Base-by-base conservation (phyloP, 2,329 filamentous ascomycete genomes). In the Penicillium sp. region DNA sequence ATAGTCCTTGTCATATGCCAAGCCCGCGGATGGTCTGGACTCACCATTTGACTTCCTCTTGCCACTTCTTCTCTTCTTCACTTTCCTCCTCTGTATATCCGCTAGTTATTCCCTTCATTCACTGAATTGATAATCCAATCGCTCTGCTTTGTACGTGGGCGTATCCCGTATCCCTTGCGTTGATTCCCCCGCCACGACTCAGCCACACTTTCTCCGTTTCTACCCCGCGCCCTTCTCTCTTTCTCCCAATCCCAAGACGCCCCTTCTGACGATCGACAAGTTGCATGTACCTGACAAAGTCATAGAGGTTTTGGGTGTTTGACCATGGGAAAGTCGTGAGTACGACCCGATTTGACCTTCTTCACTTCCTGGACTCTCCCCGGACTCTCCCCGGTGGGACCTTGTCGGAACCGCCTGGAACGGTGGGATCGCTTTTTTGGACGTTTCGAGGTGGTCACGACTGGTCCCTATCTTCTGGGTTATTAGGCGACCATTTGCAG, bases 281-380 rank as follows among this genome's bases (percentile, higher is more conserved):
- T 31, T 54, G 33, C 31, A 51, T 54, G 50, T 31, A 42, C 39
- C 43, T 49, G 20, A n/a, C 25, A 44, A 31, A 38, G 4, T 39
- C 29, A 25, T 41, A 20, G 27, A 15, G 24, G 33, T 32, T 47
- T 33, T 46, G 49, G 50, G 52, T 52, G 42, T 50, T 60, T 56
- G 49, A 67, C 45, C 33, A 69, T 69, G 66, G 66, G 66, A 42
- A 69, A 69, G 58, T 69, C 66, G 66, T 69, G 62, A 67, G 66
- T 67, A 32, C 35, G 42, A 39, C 28, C 46, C 41, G 42, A 25
- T 42, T 50, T 47, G 45, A 54, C 44, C 46, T 23, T 23, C 20
- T 23, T 23, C 20, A 23, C 20, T 53, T 44, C 48, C 44, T 35
- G 44, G 35, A 41, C 46, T 23, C 20, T 23, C 4, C 20, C 20